These are phyloP conservation scores for Wickerhamiella azymoides DNA, from an alignment of 805 yeast genomes.

Conservation along the genomic window DNA sequence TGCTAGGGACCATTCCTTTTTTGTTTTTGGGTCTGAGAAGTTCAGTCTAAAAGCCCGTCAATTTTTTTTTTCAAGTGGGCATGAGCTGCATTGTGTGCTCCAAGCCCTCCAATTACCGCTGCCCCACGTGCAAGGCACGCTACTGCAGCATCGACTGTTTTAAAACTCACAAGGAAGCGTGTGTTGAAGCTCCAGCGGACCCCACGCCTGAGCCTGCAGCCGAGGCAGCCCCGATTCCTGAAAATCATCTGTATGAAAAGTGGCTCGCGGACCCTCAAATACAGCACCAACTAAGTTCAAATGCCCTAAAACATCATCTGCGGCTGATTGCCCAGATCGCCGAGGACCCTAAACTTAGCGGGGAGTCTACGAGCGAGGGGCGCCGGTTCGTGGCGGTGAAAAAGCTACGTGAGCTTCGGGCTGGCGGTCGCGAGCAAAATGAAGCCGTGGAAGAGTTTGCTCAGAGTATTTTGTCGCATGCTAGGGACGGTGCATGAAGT, in stretches of 20 bases:
- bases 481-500: neutral
- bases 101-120: conserved; percentile 32
- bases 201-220: conserved; percentile 2
- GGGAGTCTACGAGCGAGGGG: conserved; percentile 40
- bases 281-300: conserved; percentile 33
- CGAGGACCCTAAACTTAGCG: conserved; percentile 33
- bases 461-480: conserved; percentile 9
- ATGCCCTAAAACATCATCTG: conserved; percentile 45
- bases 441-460: conserved; percentile 60
- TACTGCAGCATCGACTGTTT: conserved; percentile 50
- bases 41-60: too few relatives aligned
- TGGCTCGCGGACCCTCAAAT: conserved; percentile 5
- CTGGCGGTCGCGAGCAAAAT: conserved; percentile 54
- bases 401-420: conserved; percentile 45
- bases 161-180: conserved; percentile 32
- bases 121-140: conserved; percentile 35
- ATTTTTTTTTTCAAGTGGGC: neutral
- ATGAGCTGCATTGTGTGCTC: conserved; percentile 1
- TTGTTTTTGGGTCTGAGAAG: neutral
- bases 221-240: neutral
- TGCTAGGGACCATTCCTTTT: conserved; percentile 24
- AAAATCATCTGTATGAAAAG: neutral
- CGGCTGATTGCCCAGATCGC: conserved; percentile 34
- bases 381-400: conserved; percentile 45
- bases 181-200: conserved; percentile 17